A percentile compares a stretch with the other conserved stretches of the same genome.
Conservation (phyloP, 2,329 filamentous ascomycete species). For the Clonostachys sp. region DNA sequence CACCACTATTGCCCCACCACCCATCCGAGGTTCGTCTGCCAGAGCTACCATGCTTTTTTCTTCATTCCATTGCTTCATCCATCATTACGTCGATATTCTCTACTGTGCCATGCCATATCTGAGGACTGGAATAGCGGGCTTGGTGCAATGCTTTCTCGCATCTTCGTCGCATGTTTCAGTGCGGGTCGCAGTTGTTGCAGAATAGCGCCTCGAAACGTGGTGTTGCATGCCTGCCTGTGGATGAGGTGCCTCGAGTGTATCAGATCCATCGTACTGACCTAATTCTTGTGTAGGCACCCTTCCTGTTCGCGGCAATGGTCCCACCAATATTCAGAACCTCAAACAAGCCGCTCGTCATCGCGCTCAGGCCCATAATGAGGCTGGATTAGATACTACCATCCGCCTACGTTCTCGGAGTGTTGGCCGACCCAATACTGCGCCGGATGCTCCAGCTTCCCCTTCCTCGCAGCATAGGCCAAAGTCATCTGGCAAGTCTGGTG, state of each 20-base stretch:
- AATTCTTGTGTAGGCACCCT: constrained; percentile 1
- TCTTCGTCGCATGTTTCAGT: no score
- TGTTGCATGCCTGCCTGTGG: no score
- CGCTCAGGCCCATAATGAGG: background rate
- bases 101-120: no score
- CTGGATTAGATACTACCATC: background rate
- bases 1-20: constrained; percentile 4
- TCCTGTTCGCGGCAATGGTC: constrained; percentile 6
- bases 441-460: background rate
- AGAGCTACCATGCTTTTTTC: background rate
- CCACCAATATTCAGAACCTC: constrained; percentile 5
- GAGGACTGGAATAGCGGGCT: no score
- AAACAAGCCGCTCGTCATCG: constrained; percentile 4
- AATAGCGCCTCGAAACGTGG: no score
- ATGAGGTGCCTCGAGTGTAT: no score
- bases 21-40: constrained; percentile 2
- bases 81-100: no score
- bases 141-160: no score
- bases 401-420: constrained; percentile 2
- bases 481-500: constrained; percentile 1
- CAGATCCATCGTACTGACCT: background rate
- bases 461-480: constrained; percentile 2
- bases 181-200: no score
- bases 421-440: constrained; percentile 6
- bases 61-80: background rate